phyloP scores from a whole-genome alignment of 345 rosid genomes.

The Corchorus capsularis region DNA sequence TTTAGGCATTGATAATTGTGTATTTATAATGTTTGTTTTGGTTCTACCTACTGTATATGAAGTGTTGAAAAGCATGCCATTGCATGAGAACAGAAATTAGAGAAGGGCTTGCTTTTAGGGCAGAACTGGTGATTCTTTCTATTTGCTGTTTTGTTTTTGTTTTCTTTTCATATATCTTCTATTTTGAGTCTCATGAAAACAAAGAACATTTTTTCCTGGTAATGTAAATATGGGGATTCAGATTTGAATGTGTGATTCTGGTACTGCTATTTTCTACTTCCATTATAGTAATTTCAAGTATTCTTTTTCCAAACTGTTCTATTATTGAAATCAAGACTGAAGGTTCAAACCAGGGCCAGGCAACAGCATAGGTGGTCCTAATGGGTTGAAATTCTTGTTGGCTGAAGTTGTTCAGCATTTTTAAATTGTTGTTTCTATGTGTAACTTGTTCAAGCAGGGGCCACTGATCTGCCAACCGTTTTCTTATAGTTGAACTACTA shows the following conservation, averaged over 20 bases:
- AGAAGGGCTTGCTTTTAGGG: not conserved
- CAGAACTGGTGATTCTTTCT: conserved; percentile 10
- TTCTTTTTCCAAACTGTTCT: not conserved
- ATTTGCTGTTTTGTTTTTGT: not conserved
- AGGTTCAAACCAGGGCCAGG: not conserved
- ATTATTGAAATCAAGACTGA: not conserved
- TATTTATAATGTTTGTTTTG: conserved; percentile 7
- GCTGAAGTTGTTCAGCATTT: not conserved
- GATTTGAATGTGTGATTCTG: not conserved
- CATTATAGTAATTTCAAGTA: not conserved
- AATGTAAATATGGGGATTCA: conserved; percentile 3
- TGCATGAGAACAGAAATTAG: conserved; percentile 2
- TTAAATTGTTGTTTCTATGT: not conserved
- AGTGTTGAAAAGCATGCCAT: conserved; percentile 16
- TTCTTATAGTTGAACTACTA: not conserved
- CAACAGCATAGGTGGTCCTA: not conserved
- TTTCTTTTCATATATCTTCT: not conserved
- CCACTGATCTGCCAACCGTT: not conserved
- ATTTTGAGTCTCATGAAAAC: not conserved
- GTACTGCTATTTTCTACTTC: not conserved
- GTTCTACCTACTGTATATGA: conserved; percentile 10
- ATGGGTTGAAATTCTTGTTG: not conserved
- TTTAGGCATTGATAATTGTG: not conserved
- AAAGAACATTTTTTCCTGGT: not conserved
- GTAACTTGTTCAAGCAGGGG: not conserved